Conservation (phyloP, 2,329 filamentous ascomycete species). For the Nothophoma quercina region DNA sequence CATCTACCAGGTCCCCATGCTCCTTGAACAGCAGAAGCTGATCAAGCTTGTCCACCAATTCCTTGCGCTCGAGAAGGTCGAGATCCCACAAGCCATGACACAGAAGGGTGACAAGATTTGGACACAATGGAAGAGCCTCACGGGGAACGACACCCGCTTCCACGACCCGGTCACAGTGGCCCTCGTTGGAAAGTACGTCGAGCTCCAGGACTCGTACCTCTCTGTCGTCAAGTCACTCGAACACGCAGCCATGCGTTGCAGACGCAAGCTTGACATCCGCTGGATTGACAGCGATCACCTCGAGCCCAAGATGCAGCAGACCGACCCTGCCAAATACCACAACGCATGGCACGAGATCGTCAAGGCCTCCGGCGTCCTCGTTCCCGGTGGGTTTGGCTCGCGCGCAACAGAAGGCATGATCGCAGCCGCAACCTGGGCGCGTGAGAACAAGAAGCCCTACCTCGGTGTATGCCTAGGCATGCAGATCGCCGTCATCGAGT, state of each 20-base stretch:
- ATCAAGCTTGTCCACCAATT: slow-evolving; percentile 70
- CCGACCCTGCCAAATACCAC: slow-evolving; percentile 77
- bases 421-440: slow-evolving; percentile 82
- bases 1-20: slow-evolving; percentile 94
- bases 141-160: slow-evolving; percentile 70
- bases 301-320: slow-evolving; percentile 69
- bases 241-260: slow-evolving; percentile 88
- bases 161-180: slow-evolving; percentile 79
- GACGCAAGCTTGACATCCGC: slow-evolving; percentile 77
- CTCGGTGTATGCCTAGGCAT: slow-evolving; percentile 91
- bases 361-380: slow-evolving; percentile 72
- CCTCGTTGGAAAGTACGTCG: slow-evolving; percentile 91
- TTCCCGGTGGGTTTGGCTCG: slow-evolving; percentile 81
- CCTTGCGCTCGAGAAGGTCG: slow-evolving; percentile 69
- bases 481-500: slow-evolving; percentile 92
- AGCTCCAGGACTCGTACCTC: slow-evolving; percentile 85
- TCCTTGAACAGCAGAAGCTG: slow-evolving; percentile 83
- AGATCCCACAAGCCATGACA: slow-evolving; percentile 62
- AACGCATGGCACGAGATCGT: slow-evolving; percentile 84
- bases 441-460: slow-evolving; percentile 80
- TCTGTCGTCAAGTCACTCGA: slow-evolving; percentile 86
- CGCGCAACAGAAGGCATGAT: slow-evolving; percentile 93
- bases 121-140: slow-evolving; percentile 78
- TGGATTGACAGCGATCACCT: slow-evolving; percentile 88
- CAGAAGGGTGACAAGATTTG: slow-evolving; percentile 74